Evolutionary conservation across 2,329 filamentous ascomycete genomes (phyloP), one percentile per base, ranked within the genome.

Genomic region (Ciborinia camelliae): DNA sequence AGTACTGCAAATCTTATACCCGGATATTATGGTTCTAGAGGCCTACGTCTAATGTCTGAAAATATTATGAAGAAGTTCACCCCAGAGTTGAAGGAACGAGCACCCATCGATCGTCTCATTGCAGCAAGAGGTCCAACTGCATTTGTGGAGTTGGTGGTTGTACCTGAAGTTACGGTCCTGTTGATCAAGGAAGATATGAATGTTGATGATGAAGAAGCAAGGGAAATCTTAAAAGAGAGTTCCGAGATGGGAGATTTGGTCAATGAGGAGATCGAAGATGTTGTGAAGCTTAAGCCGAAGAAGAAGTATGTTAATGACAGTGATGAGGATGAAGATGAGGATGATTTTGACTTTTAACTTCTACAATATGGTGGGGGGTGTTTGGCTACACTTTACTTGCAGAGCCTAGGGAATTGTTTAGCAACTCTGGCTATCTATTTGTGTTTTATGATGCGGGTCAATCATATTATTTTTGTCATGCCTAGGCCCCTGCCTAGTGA

Each of bases 1-100:
- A 86, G 81, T 59, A 76, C 70, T 37, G 72, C 78, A 26, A 75
- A 73, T 65, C 80, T 89, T 37, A 87, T 84, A 3, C 90, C 90
- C 12, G 92, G 92, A 0, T 97, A 96, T 76, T 97, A 96, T 76
- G 92, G 92, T 1, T 84, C 88, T 3, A 84, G 87, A 26, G 92
- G 92, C 1, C 81, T 90, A 60, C 84, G 85, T 57, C 77, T 84
- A 60, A 91, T 97, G 83, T 90, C 86, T 52, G 87, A 91, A 71
- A 84, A 83, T 63, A 83, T 92, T 45, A 86, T 90, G 65, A 73
- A 77, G 4, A 80, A 81, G 54, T 87, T 91, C 73, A 84, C 83
- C 18, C 74, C 80, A 10, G 76, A 84, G 67, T 76, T 94, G 37
- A 86, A 88, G 65, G 80, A 83, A 68, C 81, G 84, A 63, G 85